Conservation (phyloP, 352 stramenopile genomes). For the Pythium monospermum region DNA sequence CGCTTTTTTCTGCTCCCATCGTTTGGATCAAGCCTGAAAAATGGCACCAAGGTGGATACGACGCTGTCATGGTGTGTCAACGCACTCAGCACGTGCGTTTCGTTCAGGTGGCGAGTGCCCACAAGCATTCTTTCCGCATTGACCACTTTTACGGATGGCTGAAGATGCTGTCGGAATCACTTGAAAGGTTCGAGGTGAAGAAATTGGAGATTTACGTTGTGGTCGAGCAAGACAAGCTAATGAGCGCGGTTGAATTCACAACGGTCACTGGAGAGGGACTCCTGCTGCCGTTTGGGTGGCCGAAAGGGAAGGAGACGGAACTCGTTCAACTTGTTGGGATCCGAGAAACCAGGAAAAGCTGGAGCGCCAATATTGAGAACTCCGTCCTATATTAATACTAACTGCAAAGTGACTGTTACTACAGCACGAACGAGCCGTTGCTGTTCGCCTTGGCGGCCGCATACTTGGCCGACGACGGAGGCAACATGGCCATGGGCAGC, state of each 20-base stretch:
- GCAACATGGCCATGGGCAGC: conserved; percentile 48
- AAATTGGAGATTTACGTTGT: conserved; percentile 1
- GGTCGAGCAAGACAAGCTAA: conserved; percentile 1
- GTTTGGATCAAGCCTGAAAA: conserved; percentile 13
- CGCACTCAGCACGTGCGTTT: conserved; percentile 11
- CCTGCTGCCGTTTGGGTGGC: background rate
- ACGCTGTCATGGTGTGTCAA: conserved; percentile 17
- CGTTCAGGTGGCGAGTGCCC: conserved; percentile 13
- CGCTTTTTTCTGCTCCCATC: too few species aligned
- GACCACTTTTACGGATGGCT: conserved; percentile 4
- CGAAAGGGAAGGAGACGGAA: background rate
- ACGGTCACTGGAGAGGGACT: background rate
- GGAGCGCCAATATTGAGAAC: too few species aligned
- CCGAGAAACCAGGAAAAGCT: too few species aligned
- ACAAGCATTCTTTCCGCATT: conserved; percentile 13
- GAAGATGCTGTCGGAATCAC: background rate
- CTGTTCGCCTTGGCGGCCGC: too few species aligned
- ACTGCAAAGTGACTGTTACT: too few species aligned
- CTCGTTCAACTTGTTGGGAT: background rate
- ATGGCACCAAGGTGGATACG: conserved; percentile 19
- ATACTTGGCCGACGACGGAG: conserved; percentile 43
- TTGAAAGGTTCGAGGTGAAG: conserved; percentile 1
- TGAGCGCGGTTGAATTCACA: background rate
- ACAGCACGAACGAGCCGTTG: conserved; percentile 15
- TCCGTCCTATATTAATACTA: too few species aligned